Base-by-base conservation (phyloP, 2,329 filamentous ascomycete genomes). In the Trichothecium roseum region DNA sequence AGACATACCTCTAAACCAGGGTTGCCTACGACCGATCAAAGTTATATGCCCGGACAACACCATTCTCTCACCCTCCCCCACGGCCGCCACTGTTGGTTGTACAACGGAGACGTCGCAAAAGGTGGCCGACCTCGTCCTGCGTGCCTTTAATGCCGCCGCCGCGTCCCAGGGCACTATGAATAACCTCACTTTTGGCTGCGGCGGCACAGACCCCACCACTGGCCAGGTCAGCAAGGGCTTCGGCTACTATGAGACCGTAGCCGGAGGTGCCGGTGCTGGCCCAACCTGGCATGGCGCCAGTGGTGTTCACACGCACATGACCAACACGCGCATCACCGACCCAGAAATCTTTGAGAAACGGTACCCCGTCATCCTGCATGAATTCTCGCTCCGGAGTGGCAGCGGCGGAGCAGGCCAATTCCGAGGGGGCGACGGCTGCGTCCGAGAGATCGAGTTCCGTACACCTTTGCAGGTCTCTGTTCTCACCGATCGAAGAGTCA, bases 1-100 rank as follows among this genome's bases (percentile, higher is more conserved):
- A 44, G 83, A 89, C 45, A 88, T 93, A 12, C 86, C 85, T 0
- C 69, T 93, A 4, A 93, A 93, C 60, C 85, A 93, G 58, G 85
- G 85, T 43, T 93, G 85, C 43, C 65, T 91, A 3, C 74, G 74
- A 34, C 84, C 85, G 1, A 83, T 91, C 47, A 69, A 76, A 36
- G 81, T 91, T 50, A 66, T 68, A 32, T 86, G 89, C 34, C 82
- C 84, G 0, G 71, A 75, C 7, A 74, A 75, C 43, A 81, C 74
- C 9, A 81, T 91, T 52, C 71, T 93, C 22, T 80, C 74, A 0
- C 85, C 85, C 0, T 82, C 78, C 0, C 78, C 81, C 50, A 77
- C 77, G 32, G 83, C 84, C 1, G 85, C 84, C 1, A 84, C 91
- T 0, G 84, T 89, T 0, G 84, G 84, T 31, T 84, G 84, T 37